Evolutionary conservation across 179 eudicot species (phyloP), one percentile per base, ranked within the genome.

Genomic region (Gypsophila paniculata): DNA sequence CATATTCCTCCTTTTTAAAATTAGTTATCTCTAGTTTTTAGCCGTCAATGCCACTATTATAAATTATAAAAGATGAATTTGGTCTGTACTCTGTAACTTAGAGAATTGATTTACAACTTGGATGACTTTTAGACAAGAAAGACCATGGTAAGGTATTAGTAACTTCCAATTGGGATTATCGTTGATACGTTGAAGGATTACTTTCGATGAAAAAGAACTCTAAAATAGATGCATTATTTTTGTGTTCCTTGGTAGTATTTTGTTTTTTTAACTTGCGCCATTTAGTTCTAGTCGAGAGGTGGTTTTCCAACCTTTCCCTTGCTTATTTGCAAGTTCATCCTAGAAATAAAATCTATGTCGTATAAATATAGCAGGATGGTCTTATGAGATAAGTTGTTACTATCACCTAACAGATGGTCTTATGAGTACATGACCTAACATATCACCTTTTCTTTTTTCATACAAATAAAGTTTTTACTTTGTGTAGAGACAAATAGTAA

Each of bases 41-140:
- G 69, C 69, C 69, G 69, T 65, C 69, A 44, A 65, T 65, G n/a
- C 54, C 69, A 65, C 69, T 42, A 61, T 61, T 64, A 65, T 65
- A 19, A 65, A 9, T 65, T 65, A 65, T 14, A 18, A 42, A 65
- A 65, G 69, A 65, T 65, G 52, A 54, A 22, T 65, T 65, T 49
- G 14, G 69, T 65, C 32, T 58, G 46, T 42, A 29, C 34, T 29
- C 34, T 29, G 34, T 42, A 42, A 42, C 11, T 8, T 42, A 6
- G 46, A 42, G 46, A 42, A 42, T 42, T 9, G 46, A 42, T 42
- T 42, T 42, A 42, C 52, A 46, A 10, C 52, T 46, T 46, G 15
- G 52, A 46, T 0, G 15, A 46, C 9, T 6, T 46, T 46, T 46
- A 15, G 15, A 46, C 15, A 10, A 46, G 52, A 12, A 7, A 46